Conservation (phyloP, 257 asterid species). For the Henckelia pumila region DNA sequence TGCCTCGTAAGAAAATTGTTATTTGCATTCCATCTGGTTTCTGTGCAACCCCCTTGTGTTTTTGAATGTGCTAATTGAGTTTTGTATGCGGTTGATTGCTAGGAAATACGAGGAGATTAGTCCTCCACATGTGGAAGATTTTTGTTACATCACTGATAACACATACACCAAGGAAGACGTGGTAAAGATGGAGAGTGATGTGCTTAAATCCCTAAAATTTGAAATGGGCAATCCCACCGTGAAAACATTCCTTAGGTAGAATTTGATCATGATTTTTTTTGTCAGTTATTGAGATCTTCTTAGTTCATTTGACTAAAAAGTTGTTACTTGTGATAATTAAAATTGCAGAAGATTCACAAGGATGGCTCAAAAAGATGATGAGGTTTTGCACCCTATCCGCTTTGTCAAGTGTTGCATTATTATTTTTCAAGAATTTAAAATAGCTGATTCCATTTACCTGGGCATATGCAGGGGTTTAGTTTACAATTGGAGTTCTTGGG, state of each 20-base stretch:
- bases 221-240: constrained; percentile 87
- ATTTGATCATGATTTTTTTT: not conserved
- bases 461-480: constrained; percentile 38
- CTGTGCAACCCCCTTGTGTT: not conserved
- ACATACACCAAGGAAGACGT: constrained; percentile 60
- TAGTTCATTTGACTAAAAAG: constrained; percentile 24
- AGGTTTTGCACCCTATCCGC: not conserved
- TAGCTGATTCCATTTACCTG: constrained; percentile 17
- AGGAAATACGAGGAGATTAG: constrained; percentile 93
- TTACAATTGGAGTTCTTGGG: constrained; percentile 74
- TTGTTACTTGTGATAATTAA: constrained; percentile 13
- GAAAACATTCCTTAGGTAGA: constrained; percentile 74
- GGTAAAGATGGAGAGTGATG: constrained; percentile 81
- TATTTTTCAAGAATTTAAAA: not conserved
- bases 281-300: not conserved
- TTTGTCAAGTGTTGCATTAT: not conserved
- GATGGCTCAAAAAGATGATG: constrained; percentile 43
- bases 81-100: not conserved
- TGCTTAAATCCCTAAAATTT: constrained; percentile 65
- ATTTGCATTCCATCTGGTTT: not conserved
- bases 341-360: constrained; percentile 51
- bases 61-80: constrained; percentile 8
- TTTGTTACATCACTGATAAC: constrained; percentile 75
- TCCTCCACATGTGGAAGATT: constrained; percentile 79
- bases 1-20: constrained; percentile 69